Base-by-base conservation (phyloP, 2,329 filamentous ascomycete genomes). In the Aspergillus sp. region DNA sequence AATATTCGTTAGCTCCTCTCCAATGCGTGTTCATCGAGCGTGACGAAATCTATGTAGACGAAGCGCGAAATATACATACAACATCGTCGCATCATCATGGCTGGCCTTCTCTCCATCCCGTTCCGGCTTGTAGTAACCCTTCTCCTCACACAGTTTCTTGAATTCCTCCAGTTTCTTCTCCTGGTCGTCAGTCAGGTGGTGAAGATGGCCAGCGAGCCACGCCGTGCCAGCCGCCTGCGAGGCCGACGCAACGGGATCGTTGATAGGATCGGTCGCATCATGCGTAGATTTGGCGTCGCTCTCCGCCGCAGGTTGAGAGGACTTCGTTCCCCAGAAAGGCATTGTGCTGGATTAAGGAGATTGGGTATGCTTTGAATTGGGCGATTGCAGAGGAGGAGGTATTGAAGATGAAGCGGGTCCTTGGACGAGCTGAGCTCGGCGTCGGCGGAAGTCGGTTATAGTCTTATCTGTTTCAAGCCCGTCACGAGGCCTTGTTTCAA, bases 101-200 rank as follows among this genome's bases (percentile, higher is more conserved):
- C 76, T 81, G 1, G 79, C 71, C 57, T 72, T 70, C 55, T 68
- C 74, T 64, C 65, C 74, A 58, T 69, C 70, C n/a, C 65, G 70
- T 39, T 63, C 68, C 8, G 76, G 72, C 23, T 71, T 78, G 65
- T 81, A 82, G 65, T 81, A 83, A 8, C 86, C 87, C 65, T 87
- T 85, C 70, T 91, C 82, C 65, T 84, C 79, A 36, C 91, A 83
- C 39, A 89, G 73, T 10, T 75, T 72, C 80, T 93, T 96, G 83
- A 97, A 96, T 45, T 85, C 82, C 23, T 78, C 75, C 54, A 97
- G 82, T 17, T 88, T 86, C 30, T 82, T 78, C 66, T 87, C 83
- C 79, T 97, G 90, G 54, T 85, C 81, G 19, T 83, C 79, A 25
- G 81, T 91, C 62, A 97, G 82, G 76, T 94, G 89, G 52, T 91